Conservation (phyloP, 1,139 yeast genomes). For the Casaregolazyma suthepensis region DNA sequence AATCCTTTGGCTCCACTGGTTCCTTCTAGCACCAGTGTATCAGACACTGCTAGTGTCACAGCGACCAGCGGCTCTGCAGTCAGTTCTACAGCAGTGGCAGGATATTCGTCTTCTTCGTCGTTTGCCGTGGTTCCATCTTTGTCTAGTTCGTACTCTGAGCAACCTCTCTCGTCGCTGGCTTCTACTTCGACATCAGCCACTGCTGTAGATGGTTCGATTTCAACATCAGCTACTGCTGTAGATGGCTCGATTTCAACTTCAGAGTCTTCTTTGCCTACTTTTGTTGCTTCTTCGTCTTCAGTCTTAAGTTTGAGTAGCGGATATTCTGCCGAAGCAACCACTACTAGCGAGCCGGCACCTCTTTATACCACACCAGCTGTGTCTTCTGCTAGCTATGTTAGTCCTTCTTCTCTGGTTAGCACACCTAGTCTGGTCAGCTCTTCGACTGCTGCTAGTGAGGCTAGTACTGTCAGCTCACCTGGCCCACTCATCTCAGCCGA, state of each 20-base stretch:
- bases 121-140: not conserved
- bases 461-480: not conserved
- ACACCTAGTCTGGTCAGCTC: not conserved
- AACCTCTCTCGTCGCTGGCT: too few relatives aligned
- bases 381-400: not conserved
- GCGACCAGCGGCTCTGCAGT: not conserved
- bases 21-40: not conserved
- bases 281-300: not conserved
- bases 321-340: not conserved
- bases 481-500: not conserved
- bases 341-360: not conserved
- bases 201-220: not conserved
- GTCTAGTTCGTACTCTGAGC: not conserved
- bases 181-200: not conserved
- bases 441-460: not conserved
- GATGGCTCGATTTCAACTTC: not conserved
- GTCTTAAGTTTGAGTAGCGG: not conserved
- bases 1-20: constrained; percentile 5
- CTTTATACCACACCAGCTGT: not conserved
- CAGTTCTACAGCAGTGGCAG: not conserved
- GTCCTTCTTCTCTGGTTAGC: not conserved
- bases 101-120: not conserved
- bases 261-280: not conserved
- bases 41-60: not conserved
- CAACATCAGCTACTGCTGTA: not conserved